These are phyloP conservation scores for Kodamaea ohmeri DNA, from an alignment of 1,139 yeast genomes.

Conservation along the genomic window DNA sequence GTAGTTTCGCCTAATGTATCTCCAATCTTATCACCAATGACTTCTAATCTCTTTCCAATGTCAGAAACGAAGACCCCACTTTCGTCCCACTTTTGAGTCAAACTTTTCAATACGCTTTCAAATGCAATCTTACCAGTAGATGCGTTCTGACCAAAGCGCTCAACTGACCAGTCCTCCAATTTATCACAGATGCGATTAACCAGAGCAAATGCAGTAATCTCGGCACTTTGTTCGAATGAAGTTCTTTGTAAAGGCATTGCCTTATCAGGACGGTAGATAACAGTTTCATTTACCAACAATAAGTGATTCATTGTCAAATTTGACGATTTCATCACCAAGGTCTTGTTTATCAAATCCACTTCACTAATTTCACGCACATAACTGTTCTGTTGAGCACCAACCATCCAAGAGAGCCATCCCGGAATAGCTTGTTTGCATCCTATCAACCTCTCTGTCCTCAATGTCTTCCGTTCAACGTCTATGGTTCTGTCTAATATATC, in stretches of 20 bases:
- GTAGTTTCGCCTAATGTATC: conserved; percentile 30
- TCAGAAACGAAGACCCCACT: conserved; percentile 40
- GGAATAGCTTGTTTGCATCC: conserved; percentile 91
- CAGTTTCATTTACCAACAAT: conserved; percentile 81
- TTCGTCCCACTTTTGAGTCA: conserved; percentile 47
- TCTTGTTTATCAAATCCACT: conserved; percentile 64
- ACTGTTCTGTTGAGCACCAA: conserved; percentile 73
- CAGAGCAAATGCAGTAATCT: conserved; percentile 80
- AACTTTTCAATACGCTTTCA: conserved; percentile 65
- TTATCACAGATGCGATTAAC: conserved; percentile 70
- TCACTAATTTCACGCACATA: conserved; percentile 89
- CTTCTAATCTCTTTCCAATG: conserved; percentile 21
- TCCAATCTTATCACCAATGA: conserved; percentile 8
- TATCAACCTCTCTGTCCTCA: conserved; percentile 82
- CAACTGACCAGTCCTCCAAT: conserved; percentile 89
- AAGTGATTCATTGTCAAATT: conserved; percentile 81
- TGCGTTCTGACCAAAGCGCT: conserved; percentile 87
- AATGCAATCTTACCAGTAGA: conserved; percentile 77
- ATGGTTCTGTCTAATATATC: conserved; percentile 78
- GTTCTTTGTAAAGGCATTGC: conserved; percentile 42
- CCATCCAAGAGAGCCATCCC: conserved; percentile 67
- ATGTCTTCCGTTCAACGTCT: conserved; percentile 50
- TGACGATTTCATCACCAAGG: conserved; percentile 77
- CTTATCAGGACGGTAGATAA: conserved; percentile 66
- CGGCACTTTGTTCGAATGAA: conserved; percentile 75